Evolutionary conservation across 2,329 filamentous ascomycete species (phyloP).

Genomic region (Emmonsia crescens): DNA sequence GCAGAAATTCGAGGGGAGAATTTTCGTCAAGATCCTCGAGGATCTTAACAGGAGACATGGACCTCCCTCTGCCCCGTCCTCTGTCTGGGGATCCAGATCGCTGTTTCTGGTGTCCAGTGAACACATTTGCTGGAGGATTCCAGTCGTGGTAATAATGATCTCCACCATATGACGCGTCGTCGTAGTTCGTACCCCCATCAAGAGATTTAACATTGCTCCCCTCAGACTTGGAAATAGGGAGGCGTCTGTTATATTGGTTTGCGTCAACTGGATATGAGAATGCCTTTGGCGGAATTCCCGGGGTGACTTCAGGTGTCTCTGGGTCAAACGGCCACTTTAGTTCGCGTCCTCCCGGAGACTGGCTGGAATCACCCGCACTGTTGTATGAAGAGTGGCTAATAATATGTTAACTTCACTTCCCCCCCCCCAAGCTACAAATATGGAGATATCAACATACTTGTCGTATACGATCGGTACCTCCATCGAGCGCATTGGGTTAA

Average conservation of each 20-base stretch:
- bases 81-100: conserved; percentile 5
- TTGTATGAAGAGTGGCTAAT: conserved; percentile 18
- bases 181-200: conserved; percentile 5
- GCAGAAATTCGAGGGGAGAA: conserved; percentile 10
- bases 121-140: background rate
- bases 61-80: conserved; percentile 7
- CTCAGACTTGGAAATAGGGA: conserved; percentile 16
- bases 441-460: conserved; percentile 15
- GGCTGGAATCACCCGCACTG: conserved; percentile 19
- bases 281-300: conserved; percentile 11
- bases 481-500: conserved; percentile 14
- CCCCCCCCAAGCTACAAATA: background rate
- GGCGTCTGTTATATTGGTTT: conserved; percentile 9
- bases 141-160: conserved; percentile 8
- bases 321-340: conserved; percentile 16
- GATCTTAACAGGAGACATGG: conserved; percentile 16
- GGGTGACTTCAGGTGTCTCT: conserved; percentile 5
- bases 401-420: conserved; percentile 7
- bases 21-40: conserved; percentile 19
- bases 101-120: conserved; percentile 5
- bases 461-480: conserved; percentile 22
- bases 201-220: conserved; percentile 13
- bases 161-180: background rate
- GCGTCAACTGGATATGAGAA: conserved; percentile 14
- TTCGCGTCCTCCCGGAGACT: conserved; percentile 18